Evolutionary conservation across 345 rosid genomes (phyloP).

Genomic region (Angophora floribunda): DNA sequence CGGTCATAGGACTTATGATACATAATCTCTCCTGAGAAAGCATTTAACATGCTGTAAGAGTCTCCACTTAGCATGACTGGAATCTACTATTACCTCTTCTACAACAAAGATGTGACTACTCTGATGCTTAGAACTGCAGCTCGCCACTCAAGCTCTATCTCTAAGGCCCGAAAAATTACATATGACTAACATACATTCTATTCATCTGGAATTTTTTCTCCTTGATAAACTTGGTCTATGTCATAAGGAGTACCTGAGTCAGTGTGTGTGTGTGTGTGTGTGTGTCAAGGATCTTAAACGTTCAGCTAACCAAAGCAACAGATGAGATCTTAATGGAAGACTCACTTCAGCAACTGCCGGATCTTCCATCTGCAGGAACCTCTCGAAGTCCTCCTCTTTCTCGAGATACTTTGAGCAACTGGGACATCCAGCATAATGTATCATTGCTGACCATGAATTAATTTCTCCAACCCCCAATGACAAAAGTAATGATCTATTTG

Average conservation of each 20-base stretch:
- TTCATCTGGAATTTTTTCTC: not conserved
- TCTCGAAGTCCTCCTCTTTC: slow-evolving; percentile 42
- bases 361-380: slow-evolving; percentile 30
- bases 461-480: slow-evolving; percentile 37
- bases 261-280: not conserved
- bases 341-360: slow-evolving; percentile 59
- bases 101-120: not conserved
- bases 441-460: slow-evolving; percentile 54
- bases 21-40: not conserved
- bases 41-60: not conserved
- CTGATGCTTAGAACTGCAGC: not conserved
- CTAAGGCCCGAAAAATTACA: not conserved
- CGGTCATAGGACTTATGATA: not conserved
- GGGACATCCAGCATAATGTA: slow-evolving; percentile 64
- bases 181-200: not conserved
- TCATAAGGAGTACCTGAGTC: not conserved
- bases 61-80: not conserved
- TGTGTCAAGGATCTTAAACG: not conserved
- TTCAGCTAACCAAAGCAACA: not conserved
- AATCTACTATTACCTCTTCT: not conserved
- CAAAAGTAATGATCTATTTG: slow-evolving; percentile 49
- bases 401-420: slow-evolving; percentile 57
- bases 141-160: not conserved
- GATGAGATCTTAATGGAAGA: not conserved
- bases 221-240: not conserved